Conservation (phyloP, 495 filamentous ascomycete species). For the Aspergillus sclerotiicarbonarius region DNA sequence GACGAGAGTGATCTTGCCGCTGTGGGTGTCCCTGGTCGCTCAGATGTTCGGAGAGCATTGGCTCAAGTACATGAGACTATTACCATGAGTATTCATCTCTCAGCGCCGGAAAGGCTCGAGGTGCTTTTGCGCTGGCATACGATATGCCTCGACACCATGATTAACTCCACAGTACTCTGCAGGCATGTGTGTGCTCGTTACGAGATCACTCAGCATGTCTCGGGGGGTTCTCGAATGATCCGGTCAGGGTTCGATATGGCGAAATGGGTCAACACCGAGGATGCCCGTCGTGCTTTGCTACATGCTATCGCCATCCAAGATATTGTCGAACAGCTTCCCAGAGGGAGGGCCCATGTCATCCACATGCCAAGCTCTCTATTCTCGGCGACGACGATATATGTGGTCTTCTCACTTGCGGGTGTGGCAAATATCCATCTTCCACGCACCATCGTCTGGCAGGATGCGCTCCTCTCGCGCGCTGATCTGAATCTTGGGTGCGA, state of each 20-base stretch:
- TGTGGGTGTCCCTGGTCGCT: conserved; percentile 42
- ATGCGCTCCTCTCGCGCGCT: conserved; percentile 36
- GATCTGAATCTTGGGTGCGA: conserved; percentile 33
- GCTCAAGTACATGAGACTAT: conserved; percentile 44
- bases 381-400: conserved; percentile 43
- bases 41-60: conserved; percentile 40
- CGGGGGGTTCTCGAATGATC: conserved; percentile 24
- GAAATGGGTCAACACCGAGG: conserved; percentile 38
- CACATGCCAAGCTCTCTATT: conserved; percentile 49
- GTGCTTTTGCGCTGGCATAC: conserved; percentile 50
- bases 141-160: conserved; percentile 45
- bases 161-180: conserved; percentile 41
- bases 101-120: conserved; percentile 38
- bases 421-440: conserved; percentile 38
- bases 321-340: conserved; percentile 47
- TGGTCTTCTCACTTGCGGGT: conserved; percentile 40
- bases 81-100: conserved; percentile 37
- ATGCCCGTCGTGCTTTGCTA: conserved; percentile 44
- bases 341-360: conserved; percentile 46
- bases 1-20: conserved; percentile 37
- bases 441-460: conserved; percentile 43
- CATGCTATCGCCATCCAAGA: conserved; percentile 51
- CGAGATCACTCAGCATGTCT: conserved; percentile 42
- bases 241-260: conserved; percentile 35
- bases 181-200: conserved; percentile 44